A percentile compares a stretch with the other conserved stretches of the same genome.
Evolutionary conservation across 768 basidiomycete species (phyloP).

Genomic region (Suillus spraguei): DNA sequence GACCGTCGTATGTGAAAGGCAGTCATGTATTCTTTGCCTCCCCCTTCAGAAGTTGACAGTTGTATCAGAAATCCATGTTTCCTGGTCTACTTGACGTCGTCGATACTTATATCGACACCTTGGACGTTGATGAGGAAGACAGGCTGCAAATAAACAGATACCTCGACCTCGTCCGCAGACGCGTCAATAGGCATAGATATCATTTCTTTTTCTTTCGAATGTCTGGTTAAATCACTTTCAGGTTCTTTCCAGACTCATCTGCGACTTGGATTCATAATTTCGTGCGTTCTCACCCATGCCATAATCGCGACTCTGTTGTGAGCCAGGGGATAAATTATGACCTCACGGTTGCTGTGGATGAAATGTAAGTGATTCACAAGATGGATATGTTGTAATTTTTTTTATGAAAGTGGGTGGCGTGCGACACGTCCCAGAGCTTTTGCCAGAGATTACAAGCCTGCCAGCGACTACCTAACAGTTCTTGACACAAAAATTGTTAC

Average conservation of each 20-base stretch:
- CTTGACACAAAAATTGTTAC: too few relatives aligned
- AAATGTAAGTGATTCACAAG: constrained; percentile 66
- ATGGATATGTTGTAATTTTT: neutral
- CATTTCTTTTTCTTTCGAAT: constrained; percentile 11
- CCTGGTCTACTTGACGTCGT: constrained; percentile 84
- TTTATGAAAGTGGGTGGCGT: constrained; percentile 65
- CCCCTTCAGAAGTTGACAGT: constrained; percentile 4
- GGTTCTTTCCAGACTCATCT: constrained; percentile 80
- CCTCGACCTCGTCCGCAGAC: constrained; percentile 72
- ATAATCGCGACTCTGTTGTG: constrained; percentile 92
- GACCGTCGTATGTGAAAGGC: constrained; percentile 68
- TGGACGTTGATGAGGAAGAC: constrained; percentile 71
- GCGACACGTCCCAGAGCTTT: constrained; percentile 57
- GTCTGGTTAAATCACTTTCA: constrained; percentile 30
- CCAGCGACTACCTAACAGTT: constrained; percentile 27
- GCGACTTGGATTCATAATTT: constrained; percentile 95
- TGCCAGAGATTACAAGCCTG: constrained; percentile 60
- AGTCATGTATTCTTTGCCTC: constrained; percentile 18
- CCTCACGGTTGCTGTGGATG: constrained; percentile 84
- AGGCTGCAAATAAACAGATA: constrained; percentile 71
- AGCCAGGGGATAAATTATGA: constrained; percentile 93
- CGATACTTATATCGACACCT: constrained; percentile 80
- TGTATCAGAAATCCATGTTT: constrained; percentile 57
- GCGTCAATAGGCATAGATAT: constrained; percentile 73
- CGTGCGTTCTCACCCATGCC: constrained; percentile 87